Evolutionary conservation across 2,329 filamentous ascomycete species (phyloP).

Genomic region (Ceratocystis cacaofunesta): DNA sequence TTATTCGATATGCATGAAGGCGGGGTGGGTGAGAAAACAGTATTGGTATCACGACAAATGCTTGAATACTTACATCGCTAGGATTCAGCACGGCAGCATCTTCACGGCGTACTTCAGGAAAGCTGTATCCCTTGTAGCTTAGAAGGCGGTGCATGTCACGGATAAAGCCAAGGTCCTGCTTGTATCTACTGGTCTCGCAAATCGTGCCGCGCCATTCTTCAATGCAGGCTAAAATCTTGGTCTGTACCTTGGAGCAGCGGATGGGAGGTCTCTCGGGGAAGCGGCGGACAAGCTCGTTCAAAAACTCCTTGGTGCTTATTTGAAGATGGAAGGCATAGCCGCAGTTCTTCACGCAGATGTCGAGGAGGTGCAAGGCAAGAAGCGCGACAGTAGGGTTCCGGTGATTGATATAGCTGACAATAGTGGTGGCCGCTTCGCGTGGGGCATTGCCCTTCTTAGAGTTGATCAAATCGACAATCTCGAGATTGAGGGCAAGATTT

Average conservation of each 20-base stretch:
- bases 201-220: constrained; percentile 98
- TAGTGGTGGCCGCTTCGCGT: constrained; percentile 82
- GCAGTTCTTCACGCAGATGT: constrained; percentile 99
- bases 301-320: constrained; percentile 95
- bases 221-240: constrained; percentile 85
- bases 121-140: constrained; percentile 93
- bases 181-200: constrained; percentile 94
- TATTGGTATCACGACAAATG: constrained; percentile 19
- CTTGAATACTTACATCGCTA: constrained; percentile 57
- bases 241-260: constrained; percentile 72
- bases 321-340: constrained; percentile 97
- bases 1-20: neutral
- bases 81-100: constrained; percentile 95
- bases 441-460: constrained; percentile 92
- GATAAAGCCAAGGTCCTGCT: constrained; percentile 91
- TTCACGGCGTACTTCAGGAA: constrained; percentile 80
- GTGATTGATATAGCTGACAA: constrained; percentile 90
- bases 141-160: constrained; percentile 92
- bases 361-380: constrained; percentile 77
- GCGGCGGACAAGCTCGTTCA: constrained; percentile 91
- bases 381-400: constrained; percentile 91
- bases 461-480: constrained; percentile 93
- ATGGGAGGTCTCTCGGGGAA: constrained; percentile 89
- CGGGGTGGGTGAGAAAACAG: neutral
- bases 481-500: constrained; percentile 88